These are phyloP conservation scores for Suillus tomentosus DNA, from an alignment of 768 basidiomycete genomes.

Conservation along the genomic window DNA sequence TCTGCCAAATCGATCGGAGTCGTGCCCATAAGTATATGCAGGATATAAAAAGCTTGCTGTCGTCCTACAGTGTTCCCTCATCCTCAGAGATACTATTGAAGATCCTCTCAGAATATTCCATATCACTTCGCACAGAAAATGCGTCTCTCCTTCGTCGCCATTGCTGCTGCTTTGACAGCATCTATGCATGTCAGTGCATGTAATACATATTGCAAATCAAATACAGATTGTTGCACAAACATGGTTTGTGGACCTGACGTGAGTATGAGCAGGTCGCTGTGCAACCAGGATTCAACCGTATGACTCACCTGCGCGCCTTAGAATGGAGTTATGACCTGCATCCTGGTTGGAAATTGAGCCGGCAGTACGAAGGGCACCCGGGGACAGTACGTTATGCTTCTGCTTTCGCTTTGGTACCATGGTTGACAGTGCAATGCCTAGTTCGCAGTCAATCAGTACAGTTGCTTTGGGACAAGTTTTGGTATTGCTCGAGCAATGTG, in stretches of 20 bases:
- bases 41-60: too few relatives aligned
- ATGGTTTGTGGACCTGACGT: neutral
- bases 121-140: neutral
- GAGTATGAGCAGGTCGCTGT: neutral
- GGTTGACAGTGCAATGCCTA: too few relatives aligned
- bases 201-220: neutral
- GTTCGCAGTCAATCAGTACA: too few relatives aligned
- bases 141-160: neutral
- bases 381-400: too few relatives aligned
- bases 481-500: too few relatives aligned
- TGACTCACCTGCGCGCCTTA: neutral
- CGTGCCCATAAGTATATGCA: too few relatives aligned
- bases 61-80: too few relatives aligned
- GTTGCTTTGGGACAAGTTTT: too few relatives aligned
- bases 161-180: neutral
- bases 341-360: too few relatives aligned
- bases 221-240: neutral
- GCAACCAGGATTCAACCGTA: neutral
- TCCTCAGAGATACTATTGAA: neutral
- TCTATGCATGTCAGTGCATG: neutral
- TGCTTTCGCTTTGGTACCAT: too few relatives aligned
- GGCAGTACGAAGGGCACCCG: too few relatives aligned
- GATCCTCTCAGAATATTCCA: neutral
- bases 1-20: too few relatives aligned
- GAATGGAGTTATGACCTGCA: neutral